These are phyloP conservation scores for Penicillium thymicola DNA, from an alignment of 2,329 filamentous ascomycete species.

Conservation along the genomic window DNA sequence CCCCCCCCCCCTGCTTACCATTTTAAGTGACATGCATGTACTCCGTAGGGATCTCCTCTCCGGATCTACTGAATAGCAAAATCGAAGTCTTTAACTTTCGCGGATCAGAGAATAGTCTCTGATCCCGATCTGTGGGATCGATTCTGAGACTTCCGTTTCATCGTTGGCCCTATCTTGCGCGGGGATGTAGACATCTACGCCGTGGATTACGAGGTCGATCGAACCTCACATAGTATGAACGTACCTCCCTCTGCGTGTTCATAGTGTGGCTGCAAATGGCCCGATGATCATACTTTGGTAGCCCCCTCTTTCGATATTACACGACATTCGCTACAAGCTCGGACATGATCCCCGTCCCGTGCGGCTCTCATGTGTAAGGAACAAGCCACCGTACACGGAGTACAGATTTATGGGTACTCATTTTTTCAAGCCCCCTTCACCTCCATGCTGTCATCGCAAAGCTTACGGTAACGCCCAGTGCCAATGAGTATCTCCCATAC, in stretches of 20 bases:
- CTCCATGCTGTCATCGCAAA: constrained; percentile 1
- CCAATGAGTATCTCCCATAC: constrained; percentile 8
- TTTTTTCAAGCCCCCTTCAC: not conserved
- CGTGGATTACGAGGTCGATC: constrained; percentile 2
- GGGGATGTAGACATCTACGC: not conserved
- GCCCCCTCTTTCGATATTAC: not conserved
- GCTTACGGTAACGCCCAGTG: not conserved
- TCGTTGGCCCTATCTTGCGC: not conserved
- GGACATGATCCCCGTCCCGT: not conserved
- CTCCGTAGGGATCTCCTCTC: constrained; percentile 7
- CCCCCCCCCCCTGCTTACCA: constrained; percentile 16
- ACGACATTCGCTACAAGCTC: not conserved
- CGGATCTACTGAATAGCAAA: constrained; percentile 10
- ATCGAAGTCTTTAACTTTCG: constrained; percentile 8
- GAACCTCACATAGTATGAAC: not conserved
- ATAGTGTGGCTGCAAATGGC: not conserved
- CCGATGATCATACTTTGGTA: not conserved
- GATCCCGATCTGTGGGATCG: constrained; percentile 8
- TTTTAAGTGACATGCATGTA: constrained; percentile 19
- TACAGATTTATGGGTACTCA: not conserved
- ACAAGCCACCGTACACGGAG: constrained; percentile 1
- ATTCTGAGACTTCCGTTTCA: not conserved
- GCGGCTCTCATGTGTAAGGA: constrained; percentile 14
- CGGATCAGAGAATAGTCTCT: constrained; percentile 11
- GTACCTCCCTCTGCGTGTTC: not conserved